phyloP scores from a whole-genome alignment of 306 rosid species.

The Arachis hypogaea region DNA sequence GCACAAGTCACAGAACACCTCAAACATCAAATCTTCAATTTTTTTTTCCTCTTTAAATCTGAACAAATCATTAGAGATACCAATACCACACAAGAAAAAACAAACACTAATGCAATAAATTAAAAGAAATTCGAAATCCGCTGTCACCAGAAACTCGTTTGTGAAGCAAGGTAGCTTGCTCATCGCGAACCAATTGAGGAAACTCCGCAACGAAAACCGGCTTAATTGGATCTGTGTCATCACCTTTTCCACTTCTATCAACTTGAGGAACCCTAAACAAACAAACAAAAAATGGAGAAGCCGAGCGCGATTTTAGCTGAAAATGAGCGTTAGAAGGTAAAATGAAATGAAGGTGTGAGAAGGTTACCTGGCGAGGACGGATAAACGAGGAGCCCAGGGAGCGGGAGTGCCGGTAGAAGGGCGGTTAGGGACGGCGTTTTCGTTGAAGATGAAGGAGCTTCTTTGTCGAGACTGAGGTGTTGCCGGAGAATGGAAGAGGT shows the following conservation, averaged over 20 bases:
- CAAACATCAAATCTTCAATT: not conserved
- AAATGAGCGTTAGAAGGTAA: not conserved
- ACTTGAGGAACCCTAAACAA: constrained; percentile 65
- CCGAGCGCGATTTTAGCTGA: not conserved
- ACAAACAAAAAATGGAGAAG: constrained; percentile 8
- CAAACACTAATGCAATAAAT: not conserved
- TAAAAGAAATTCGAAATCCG: not conserved
- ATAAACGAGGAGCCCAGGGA: constrained; percentile 94
- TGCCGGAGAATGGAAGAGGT: constrained; percentile 53
- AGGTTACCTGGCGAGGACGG: constrained; percentile 80
- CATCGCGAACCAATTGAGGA: constrained; percentile 76
- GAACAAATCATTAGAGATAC: not conserved
- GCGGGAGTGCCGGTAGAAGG: constrained; percentile 95
- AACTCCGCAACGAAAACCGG: constrained; percentile 93
- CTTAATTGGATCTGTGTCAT: constrained; percentile 51
- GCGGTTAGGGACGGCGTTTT: constrained; percentile 61
- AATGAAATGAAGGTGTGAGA: not conserved
- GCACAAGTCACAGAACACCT: constrained; percentile 25
- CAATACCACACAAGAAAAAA: not conserved
- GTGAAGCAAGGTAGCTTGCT: constrained; percentile 62
- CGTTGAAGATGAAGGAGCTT: constrained; percentile 25
- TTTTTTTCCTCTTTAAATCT: not conserved
- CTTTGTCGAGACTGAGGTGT: constrained; percentile 47
- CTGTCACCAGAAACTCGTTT: constrained; percentile 62
- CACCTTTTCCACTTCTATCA: constrained; percentile 61